A percentile compares a stretch with the other conserved stretches of the same genome.
Conservation (phyloP, 2,329 filamentous ascomycete species). For the Rutstroemia sydowiana region DNA sequence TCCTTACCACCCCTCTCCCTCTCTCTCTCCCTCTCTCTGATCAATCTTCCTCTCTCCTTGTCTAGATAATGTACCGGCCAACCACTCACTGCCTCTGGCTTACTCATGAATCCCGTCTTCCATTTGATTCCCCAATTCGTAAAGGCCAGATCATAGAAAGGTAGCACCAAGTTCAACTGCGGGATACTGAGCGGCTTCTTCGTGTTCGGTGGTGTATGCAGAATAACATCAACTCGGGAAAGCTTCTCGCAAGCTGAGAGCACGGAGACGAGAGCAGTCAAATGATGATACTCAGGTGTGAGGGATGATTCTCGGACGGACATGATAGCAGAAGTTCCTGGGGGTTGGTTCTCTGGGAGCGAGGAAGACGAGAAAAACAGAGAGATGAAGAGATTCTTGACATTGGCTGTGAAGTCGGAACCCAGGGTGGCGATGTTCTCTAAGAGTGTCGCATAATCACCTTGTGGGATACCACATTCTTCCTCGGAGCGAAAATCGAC, state of each 20-base stretch:
- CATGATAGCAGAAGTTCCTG: not conserved
- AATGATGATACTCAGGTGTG: not conserved
- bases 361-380: conserved; percentile 14
- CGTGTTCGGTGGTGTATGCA: conserved; percentile 1
- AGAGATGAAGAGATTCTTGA: conserved; percentile 13
- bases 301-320: not conserved
- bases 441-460: conserved; percentile 8
- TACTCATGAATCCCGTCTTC: conserved; percentile 13
- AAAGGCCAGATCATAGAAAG: conserved; percentile 24
- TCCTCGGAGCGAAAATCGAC: conserved; percentile 8
- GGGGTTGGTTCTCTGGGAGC: not conserved
- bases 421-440: conserved; percentile 13
- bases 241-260: not conserved
- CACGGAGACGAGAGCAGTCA: conserved; percentile 3
- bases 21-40: conserved; percentile 4
- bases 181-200: conserved; percentile 8
- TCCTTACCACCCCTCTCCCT: not conserved
- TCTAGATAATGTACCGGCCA: conserved; percentile 8
- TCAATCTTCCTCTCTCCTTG: conserved; percentile 3
- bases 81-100: conserved; percentile 6
- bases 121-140: conserved; percentile 19
- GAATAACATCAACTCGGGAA: not conserved
- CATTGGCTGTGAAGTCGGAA: conserved; percentile 9
- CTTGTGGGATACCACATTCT: no score
- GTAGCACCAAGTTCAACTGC: conserved; percentile 19